A percentile compares a stretch with the other conserved stretches of the same genome.
These are phyloP conservation scores for Panicum virgatum DNA, from an alignment of 202 grass and related monocot species.

Conservation along the genomic window DNA sequence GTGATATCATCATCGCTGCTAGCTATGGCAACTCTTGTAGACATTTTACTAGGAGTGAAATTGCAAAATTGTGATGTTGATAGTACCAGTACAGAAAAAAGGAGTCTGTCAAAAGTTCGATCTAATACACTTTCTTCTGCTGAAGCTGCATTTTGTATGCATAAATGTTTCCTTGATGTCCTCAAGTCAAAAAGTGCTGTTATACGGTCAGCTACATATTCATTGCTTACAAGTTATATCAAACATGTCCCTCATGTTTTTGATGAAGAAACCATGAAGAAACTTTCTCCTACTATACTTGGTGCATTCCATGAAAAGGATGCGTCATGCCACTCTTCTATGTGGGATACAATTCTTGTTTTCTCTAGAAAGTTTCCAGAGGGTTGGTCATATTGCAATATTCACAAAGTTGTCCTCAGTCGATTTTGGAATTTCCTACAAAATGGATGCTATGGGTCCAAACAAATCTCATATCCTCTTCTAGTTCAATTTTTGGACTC, in stretches of 20 bases:
- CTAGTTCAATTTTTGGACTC: slow-evolving; percentile 83
- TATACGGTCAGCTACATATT: slow-evolving; percentile 78
- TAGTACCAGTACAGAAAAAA: slow-evolving; percentile 55
- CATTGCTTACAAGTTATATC: slow-evolving; percentile 78
- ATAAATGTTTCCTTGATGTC: slow-evolving; percentile 85
- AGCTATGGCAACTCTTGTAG: slow-evolving; percentile 83
- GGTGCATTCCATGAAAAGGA: slow-evolving; percentile 87
- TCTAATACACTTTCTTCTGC: slow-evolving; percentile 58
- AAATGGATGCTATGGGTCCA: slow-evolving; percentile 94
- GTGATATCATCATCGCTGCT: slow-evolving; percentile 88
- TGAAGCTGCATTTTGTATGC: slow-evolving; percentile 70
- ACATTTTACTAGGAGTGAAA: slow-evolving; percentile 84
- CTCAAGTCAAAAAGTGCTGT: slow-evolving; percentile 69
- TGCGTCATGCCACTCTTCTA: slow-evolving; percentile 68
- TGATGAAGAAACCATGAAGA: slow-evolving; percentile 78
- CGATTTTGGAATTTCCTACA: slow-evolving; percentile 75
- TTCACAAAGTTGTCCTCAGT: slow-evolving; percentile 69
- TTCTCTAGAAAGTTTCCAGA: slow-evolving; percentile 82
- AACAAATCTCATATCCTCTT: slow-evolving; percentile 70
- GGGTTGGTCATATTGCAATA: slow-evolving; percentile 88
- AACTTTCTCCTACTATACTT: slow-evolving; percentile 66
- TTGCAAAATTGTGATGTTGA: slow-evolving; percentile 52
- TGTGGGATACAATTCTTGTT: slow-evolving; percentile 81
- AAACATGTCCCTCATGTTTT: slow-evolving; percentile 82
- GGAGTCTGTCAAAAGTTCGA: slow-evolving; percentile 71